A percentile compares a stretch with the other conserved stretches of the same genome.
Conservation (phyloP, 805 yeast genomes). For the Wickerhamomyces chaumierensis region DNA sequence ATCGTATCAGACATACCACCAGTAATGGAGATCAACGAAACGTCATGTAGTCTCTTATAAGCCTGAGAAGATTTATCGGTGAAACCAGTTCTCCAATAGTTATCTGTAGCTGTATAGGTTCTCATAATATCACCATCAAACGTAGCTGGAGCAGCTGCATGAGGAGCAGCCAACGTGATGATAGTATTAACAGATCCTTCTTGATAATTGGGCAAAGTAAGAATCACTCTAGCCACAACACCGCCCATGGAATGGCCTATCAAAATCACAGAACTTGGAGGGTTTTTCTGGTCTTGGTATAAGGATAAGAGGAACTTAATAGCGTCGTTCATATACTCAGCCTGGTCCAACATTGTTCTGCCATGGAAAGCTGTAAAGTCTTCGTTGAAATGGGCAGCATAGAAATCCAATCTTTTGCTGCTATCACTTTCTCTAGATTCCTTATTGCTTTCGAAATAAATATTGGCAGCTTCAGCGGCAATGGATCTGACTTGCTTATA, state of each 20-base stretch:
- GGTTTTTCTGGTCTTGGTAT: slow-evolving; percentile 30
- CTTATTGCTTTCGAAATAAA: slow-evolving; percentile 25
- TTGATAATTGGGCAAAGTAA: slow-evolving; percentile 66
- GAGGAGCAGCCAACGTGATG: slow-evolving; percentile 83
- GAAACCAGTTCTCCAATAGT: slow-evolving; percentile 69
- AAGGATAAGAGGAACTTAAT: slow-evolving; percentile 61
- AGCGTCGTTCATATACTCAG: slow-evolving; percentile 87
- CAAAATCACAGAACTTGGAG: slow-evolving; percentile 63
- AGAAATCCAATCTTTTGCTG: slow-evolving; percentile 59
- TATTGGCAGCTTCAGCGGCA: slow-evolving; percentile 69
- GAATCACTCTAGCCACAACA: slow-evolving; percentile 76
- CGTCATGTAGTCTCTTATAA: slow-evolving; percentile 34
- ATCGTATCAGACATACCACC: slow-evolving; percentile 77
- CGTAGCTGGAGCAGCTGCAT: slow-evolving; percentile 83
- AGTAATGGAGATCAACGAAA: slow-evolving; percentile 73
- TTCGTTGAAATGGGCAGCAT: slow-evolving; percentile 89
- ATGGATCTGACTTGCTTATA: slow-evolving; percentile 81
- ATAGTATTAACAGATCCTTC: slow-evolving; percentile 72
- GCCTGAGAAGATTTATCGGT: slow-evolving; percentile 37
- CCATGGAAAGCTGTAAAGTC: slow-evolving; percentile 97
- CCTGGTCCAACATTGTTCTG: slow-evolving; percentile 83
- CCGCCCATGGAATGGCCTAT: slow-evolving; percentile 98
- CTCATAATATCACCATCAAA: slow-evolving; percentile 81
- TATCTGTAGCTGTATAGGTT: slow-evolving; percentile 63
- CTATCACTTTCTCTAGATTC: slow-evolving; percentile 7